Conservation (phyloP, 805 yeast genomes). For the Lipomyces lipofer region DNA sequence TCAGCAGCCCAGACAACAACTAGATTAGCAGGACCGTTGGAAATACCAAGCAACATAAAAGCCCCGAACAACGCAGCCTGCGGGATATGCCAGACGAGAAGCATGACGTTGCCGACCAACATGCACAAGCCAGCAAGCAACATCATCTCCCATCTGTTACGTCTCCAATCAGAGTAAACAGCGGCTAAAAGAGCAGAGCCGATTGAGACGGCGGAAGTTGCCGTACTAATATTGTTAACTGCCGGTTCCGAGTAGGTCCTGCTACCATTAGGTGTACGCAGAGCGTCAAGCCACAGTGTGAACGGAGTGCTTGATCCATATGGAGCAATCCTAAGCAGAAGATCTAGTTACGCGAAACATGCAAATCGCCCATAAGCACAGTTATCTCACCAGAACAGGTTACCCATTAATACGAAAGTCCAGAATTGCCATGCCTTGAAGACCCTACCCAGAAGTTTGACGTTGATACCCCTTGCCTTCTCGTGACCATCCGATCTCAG, state of each 20-base stretch:
- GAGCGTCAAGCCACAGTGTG: constrained; percentile 60
- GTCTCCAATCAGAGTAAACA: constrained; percentile 49
- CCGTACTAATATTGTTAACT: constrained; percentile 53
- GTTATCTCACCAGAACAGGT: constrained; percentile 27
- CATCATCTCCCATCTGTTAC: constrained; percentile 58
- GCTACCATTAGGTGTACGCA: constrained; percentile 36
- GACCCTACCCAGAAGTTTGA: constrained; percentile 48
- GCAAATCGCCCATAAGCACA: neutral
- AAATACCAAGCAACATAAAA: constrained; percentile 55
- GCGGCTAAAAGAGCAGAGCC: constrained; percentile 39
- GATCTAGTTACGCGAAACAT: neutral
- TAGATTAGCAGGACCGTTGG: constrained; percentile 63
- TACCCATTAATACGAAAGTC: constrained; percentile 44
- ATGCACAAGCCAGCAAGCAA: constrained; percentile 54
- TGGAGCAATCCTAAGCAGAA: constrained; percentile 16
- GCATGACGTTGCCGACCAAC: constrained; percentile 51
- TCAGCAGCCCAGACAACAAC: constrained; percentile 60
- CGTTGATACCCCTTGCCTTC: constrained; percentile 31
- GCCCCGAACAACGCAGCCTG: constrained; percentile 62
- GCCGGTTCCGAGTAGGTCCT: constrained; percentile 44
- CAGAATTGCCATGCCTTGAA: constrained; percentile 51
- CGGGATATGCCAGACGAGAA: constrained; percentile 57
- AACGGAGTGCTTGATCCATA: constrained; percentile 57
- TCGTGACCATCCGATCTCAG: constrained; percentile 43
- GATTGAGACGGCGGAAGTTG: constrained; percentile 62